Evolutionary conservation across 306 rosid genomes (phyloP).

Genomic region (Cucumis melo): DNA sequence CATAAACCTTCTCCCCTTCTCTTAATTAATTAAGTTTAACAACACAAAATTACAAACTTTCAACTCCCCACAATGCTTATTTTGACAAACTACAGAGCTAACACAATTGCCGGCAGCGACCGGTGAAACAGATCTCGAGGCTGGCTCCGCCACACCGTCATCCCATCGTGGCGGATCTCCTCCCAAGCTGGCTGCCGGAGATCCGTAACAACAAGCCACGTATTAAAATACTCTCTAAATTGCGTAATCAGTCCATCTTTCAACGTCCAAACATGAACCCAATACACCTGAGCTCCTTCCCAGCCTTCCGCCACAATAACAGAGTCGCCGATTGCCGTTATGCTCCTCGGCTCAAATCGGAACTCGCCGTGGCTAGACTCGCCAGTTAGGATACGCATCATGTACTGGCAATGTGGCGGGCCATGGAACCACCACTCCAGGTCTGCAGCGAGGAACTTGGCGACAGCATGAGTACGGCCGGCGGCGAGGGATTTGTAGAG

Average conservation of each 20-base stretch:
- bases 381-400: slow-evolving; percentile 83
- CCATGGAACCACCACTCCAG: slow-evolving; percentile 98
- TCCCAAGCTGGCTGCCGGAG: slow-evolving; percentile 40
- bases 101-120: slow-evolving; percentile 57
- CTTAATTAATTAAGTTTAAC: not conserved
- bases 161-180: slow-evolving; percentile 17
- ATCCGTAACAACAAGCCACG: slow-evolving; percentile 83
- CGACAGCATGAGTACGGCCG: slow-evolving; percentile 23
- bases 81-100: slow-evolving; percentile 39
- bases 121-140: slow-evolving; percentile 60
- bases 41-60: not conserved
- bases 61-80: not conserved
- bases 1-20: not conserved
- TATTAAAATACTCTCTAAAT: slow-evolving; percentile 80
- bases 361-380: slow-evolving; percentile 35
- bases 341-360: slow-evolving; percentile 58
- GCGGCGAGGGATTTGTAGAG: slow-evolving; percentile 53
- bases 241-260: slow-evolving; percentile 52
- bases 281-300: slow-evolving; percentile 72
- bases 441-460: slow-evolving; percentile 47
- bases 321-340: slow-evolving; percentile 33
- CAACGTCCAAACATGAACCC: slow-evolving; percentile 87
- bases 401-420: slow-evolving; percentile 78
- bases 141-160: slow-evolving; percentile 77
- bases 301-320: slow-evolving; percentile 67